Evolutionary conservation across 176 grass and related monocot genomes (phyloP), one percentile per base, ranked within the genome.

Genomic region (Triticum dicoccoides): DNA sequence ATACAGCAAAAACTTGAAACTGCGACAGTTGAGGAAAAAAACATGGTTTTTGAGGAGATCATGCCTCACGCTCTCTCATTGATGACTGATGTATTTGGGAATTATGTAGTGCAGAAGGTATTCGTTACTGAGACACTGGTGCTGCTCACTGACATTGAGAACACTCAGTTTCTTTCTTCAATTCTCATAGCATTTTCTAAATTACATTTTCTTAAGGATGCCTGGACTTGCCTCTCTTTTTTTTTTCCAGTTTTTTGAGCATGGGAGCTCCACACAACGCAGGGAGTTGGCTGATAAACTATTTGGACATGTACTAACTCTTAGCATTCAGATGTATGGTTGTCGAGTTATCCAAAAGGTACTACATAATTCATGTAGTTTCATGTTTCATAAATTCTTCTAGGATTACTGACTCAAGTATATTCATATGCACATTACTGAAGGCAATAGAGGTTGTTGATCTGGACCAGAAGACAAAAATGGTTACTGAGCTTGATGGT

Each of bases 1-100:
- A 98, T 98, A 86, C 95, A 98, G 77, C 95, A 98, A 80, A 98
- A 95, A 88, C 95, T 98, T 47, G 95, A 98, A 92, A 98, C 93
- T 44, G 91, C 95, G 51, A 92, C 93, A 90, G 24, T 87, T 63
- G 93, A 98, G 83, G 93, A 95, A 86, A 98, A 95, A 75, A 91
- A 89, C 71, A 98, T 95, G 85, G 93, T 98, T 82, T 98, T 95
- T 77, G 83, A 93, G 80, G 95, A 95, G 87, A 92, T 98, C 33
- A 98, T 93, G 91, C 95, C 91, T 78, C 87, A 87, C 80, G 89
- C 93, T 66, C 83, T 95, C 49, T 89, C 95, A 63, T 83, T 98
- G 85, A 95, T 95, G 95, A 95, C 95, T 12, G 95, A 98, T 90
- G 95, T 98, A 8, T 98, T 98, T 91, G 95, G 95, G 77, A 98